Base-by-base conservation (phyloP, 768 basidiomycete species). In the Tricholoma flavovirens region DNA sequence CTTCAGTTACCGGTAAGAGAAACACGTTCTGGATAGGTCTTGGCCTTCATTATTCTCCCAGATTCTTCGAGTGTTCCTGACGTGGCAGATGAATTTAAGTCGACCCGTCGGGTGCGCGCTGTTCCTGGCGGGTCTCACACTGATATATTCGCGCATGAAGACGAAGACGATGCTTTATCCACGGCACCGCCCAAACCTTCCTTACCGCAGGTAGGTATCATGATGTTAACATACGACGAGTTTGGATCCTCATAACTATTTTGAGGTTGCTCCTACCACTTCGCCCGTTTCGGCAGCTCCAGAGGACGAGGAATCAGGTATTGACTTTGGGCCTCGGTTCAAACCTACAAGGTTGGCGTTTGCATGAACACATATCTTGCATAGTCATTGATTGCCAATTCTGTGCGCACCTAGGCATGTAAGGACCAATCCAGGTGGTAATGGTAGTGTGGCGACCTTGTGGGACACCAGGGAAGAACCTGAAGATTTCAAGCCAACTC, bases 401-500 rank as follows among this genome's bases (percentile, higher is more conserved):
- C 48, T 30, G 6, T 4, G 8, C 29, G 52, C 52, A 38, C 19
- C 19, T 36, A 80, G 77, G 59, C 75, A 75, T 33, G 75, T 77
- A 21, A 76, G 78, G 54, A 73, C 74, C 51, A 69, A 61, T 33
- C 77, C 79, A 40, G 77, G 77, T 29, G 80, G 77, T 49, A 75
- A 64, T 24, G 77, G 72, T 61, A 75, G 66, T 50, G 67, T 78
- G 49, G 60, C 67, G 30, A 77, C 66, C 63, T 71, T 87, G 40
- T 87, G 83, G 75, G 77, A 74, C 32, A 54, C 69, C 0, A n/a
- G n/a, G n/a, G 76, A 76, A 7, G 69, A 74, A 29, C 61, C 69
- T 1, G 73, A 77, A 22, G 74, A 77, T 55, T 89, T 87, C 66
- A 81, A 83, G 61, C 88, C 88, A 4, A 86, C 87, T 15, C 83